Conservation (phyloP, 441 rosid genomes). For the Populus tomentosa region DNA sequence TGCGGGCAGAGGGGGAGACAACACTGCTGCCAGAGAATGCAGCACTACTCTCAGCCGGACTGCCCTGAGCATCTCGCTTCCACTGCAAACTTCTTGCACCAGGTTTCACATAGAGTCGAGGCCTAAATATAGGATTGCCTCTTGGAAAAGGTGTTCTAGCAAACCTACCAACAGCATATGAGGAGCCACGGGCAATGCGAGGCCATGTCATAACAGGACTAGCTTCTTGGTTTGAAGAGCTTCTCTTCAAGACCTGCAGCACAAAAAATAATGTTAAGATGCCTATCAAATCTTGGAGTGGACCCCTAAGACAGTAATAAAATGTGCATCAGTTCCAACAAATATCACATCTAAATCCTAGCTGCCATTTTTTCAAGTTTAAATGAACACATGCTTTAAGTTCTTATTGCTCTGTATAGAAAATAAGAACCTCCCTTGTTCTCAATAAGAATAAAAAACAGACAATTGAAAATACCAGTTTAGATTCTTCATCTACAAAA, state of each 20-base stretch:
- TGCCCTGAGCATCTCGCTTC: slow-evolving; percentile 69
- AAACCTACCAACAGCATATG: slow-evolving; percentile 48
- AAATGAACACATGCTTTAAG: background rate
- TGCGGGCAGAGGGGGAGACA: slow-evolving; percentile 42
- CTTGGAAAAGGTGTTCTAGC: slow-evolving; percentile 55
- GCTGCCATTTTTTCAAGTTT: background rate
- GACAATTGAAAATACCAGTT: background rate
- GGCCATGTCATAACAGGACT: slow-evolving; percentile 58
- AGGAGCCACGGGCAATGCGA: slow-evolving; percentile 39
- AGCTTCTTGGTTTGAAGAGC: slow-evolving; percentile 49
- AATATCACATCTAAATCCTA: background rate
- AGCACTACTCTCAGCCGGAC: slow-evolving; percentile 37
- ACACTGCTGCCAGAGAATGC: slow-evolving; percentile 24
- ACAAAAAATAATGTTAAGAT: slow-evolving; percentile 3
- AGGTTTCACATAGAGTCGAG: slow-evolving; percentile 49
- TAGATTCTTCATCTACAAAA: background rate
- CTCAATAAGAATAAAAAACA: background rate
- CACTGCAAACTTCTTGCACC: slow-evolving; percentile 94
- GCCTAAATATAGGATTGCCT: slow-evolving; percentile 50
- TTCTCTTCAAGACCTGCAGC: slow-evolving; percentile 73
- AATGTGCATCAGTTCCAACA: background rate
- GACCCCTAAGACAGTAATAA: background rate
- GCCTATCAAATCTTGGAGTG: background rate
- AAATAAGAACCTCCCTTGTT: background rate
- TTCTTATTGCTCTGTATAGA: background rate